Conservation (phyloP, 345 rosid genomes). For the Excoecaria agallocha region DNA sequence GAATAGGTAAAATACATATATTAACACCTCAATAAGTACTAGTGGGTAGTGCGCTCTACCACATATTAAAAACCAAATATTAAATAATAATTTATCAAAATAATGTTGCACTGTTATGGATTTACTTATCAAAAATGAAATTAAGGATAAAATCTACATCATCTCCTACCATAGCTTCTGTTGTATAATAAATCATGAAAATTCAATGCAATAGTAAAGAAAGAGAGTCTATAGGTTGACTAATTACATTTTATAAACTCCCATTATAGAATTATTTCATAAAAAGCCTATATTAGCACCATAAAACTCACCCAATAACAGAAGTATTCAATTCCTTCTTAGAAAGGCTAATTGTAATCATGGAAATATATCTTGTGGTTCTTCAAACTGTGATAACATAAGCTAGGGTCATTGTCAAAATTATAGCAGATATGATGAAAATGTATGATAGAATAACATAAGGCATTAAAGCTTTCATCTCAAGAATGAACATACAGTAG, state of each 20-base stretch:
- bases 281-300: not conserved
- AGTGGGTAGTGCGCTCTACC: not conserved
- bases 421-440: not conserved
- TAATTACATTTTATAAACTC: not conserved
- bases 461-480: too few species aligned
- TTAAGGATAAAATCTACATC: not conserved
- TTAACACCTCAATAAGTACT: not conserved
- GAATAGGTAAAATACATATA: not conserved
- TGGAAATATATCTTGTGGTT: constrained; percentile 96
- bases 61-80: not conserved
- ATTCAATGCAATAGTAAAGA: not conserved
- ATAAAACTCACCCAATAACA: constrained; percentile 70
- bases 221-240: not conserved
- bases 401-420: not conserved
- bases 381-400: constrained; percentile 54
- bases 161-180: not conserved
- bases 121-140: not conserved
- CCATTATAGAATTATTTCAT: not conserved
- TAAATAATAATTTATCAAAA: not conserved
- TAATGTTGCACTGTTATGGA: not conserved
- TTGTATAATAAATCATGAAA: not conserved
- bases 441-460: not conserved
- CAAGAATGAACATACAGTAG: constrained; percentile 66
- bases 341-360: constrained; percentile 87
- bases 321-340: constrained; percentile 63